Percentiles rank a stretch among this genome's conserved stretches.
Evolutionary conservation across 108 stramenopile genomes (phyloP).

Genomic region (Discostella stelligeroides): DNA sequence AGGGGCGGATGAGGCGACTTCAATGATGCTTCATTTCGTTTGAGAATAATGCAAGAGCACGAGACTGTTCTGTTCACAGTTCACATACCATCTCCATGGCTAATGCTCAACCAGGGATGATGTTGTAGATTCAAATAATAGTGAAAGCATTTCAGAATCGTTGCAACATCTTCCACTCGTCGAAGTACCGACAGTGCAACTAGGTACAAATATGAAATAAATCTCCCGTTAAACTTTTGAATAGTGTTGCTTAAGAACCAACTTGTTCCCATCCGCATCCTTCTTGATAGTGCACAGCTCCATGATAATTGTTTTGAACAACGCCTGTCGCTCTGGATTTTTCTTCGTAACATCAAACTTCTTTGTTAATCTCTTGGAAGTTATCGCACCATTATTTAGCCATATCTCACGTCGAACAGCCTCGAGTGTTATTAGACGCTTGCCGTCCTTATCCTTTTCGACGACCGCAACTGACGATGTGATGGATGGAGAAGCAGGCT

Average conservation of each 20-base stretch:
- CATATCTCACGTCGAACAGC: conserved; percentile 85
- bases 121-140: too few species aligned
- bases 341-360: conserved; percentile 78
- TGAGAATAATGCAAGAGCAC: too few species aligned
- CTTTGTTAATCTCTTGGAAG: conserved; percentile 77
- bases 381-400: conserved; percentile 76
- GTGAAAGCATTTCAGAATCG: too few species aligned
- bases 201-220: too few species aligned
- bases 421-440: conserved; percentile 71
- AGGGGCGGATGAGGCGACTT: too few species aligned
- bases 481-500: conserved; percentile 8
- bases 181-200: too few species aligned
- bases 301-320: conserved; percentile 64
- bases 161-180: too few species aligned
- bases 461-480: conserved; percentile 34
- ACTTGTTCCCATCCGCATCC: conserved; percentile 69
- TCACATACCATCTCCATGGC: too few species aligned
- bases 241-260: conserved; percentile 89
- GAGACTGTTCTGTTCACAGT: too few species aligned
- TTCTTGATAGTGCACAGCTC: conserved; percentile 79
- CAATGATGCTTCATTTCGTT: too few species aligned
- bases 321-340: conserved; percentile 58
- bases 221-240: conserved; percentile 48
- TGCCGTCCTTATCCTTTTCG: conserved; percentile 72
- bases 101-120: too few species aligned